Evolutionary conservation across 345 rosid genomes (phyloP).

Genomic region (Corymbia maculata): DNA sequence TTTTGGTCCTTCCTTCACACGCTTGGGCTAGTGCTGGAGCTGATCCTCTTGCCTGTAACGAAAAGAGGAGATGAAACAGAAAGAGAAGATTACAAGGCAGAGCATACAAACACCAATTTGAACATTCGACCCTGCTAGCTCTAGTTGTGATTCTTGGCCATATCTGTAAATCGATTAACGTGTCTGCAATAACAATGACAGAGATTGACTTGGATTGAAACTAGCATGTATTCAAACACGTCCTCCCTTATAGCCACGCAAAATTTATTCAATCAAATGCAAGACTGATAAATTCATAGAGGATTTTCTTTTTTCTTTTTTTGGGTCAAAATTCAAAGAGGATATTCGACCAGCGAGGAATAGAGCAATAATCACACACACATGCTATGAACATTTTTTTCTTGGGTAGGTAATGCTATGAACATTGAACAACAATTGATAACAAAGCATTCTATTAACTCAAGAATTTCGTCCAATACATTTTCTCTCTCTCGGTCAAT

Average conservation of each 20-base stretch:
- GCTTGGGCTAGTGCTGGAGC: too few relatives aligned
- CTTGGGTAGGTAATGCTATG: too few relatives aligned
- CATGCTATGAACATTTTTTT: too few relatives aligned
- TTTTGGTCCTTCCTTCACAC: too few relatives aligned
- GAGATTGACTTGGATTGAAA: not conserved
- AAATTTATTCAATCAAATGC: not conserved
- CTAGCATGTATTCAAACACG: not conserved
- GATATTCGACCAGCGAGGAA: rapidly evolving
- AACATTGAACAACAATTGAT: not conserved
- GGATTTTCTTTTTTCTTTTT: too few relatives aligned
- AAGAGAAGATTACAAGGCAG: too few relatives aligned
- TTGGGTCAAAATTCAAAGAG: not conserved
- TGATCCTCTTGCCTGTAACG: too few relatives aligned
- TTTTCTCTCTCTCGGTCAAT: not conserved
- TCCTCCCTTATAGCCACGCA: not conserved
- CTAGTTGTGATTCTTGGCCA: not conserved
- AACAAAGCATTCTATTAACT: not conserved
- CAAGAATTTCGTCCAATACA: not conserved
- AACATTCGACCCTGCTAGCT: too few relatives aligned
- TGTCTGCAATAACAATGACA: not conserved
- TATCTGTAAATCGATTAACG: not conserved
- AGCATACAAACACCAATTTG: too few relatives aligned
- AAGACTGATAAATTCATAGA: too few relatives aligned
- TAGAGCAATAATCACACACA: not conserved
- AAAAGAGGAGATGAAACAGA: too few relatives aligned